Conservation (phyloP, 1,139 yeast species). For the Suhomyces guaymorum region DNA sequence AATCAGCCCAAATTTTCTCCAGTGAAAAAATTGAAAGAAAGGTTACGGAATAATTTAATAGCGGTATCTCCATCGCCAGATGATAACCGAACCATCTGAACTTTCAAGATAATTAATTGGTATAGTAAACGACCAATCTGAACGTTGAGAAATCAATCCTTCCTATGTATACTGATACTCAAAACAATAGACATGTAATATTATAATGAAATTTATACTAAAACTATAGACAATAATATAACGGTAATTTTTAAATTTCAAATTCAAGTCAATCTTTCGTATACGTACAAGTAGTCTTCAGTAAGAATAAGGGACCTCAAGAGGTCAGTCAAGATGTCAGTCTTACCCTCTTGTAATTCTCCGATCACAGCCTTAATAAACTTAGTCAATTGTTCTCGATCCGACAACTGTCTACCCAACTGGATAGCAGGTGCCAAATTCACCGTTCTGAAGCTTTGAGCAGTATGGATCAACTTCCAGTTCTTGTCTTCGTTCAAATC, state of each 20-base stretch:
- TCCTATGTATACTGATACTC: too few species aligned
- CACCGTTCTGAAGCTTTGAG: constrained; percentile 24
- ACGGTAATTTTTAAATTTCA: constrained; percentile 8
- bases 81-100: constrained; percentile 4
- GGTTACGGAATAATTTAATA: constrained; percentile 16
- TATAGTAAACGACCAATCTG: background rate
- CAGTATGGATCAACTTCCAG: constrained; percentile 30
- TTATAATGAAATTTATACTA: too few species aligned
- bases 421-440: constrained; percentile 4
- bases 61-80: constrained; percentile 12
- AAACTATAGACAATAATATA: too few species aligned
- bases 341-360: constrained; percentile 22
- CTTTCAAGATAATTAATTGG: too few species aligned
- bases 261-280: constrained; percentile 25
- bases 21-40: constrained; percentile 28
- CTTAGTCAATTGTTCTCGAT: background rate
- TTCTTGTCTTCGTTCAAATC: too few species aligned
- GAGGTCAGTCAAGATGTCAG: constrained; percentile 18
- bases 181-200: too few species aligned
- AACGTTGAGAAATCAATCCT: background rate
- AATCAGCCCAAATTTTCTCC: constrained; percentile 38
- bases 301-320: constrained; percentile 26
- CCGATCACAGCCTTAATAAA: constrained; percentile 1
- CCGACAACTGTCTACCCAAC: background rate
- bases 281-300: constrained; percentile 32